A percentile compares a stretch with the other conserved stretches of the same genome.
Conservation (phyloP, 148 eudicot species). For the Drosera capensis region DNA sequence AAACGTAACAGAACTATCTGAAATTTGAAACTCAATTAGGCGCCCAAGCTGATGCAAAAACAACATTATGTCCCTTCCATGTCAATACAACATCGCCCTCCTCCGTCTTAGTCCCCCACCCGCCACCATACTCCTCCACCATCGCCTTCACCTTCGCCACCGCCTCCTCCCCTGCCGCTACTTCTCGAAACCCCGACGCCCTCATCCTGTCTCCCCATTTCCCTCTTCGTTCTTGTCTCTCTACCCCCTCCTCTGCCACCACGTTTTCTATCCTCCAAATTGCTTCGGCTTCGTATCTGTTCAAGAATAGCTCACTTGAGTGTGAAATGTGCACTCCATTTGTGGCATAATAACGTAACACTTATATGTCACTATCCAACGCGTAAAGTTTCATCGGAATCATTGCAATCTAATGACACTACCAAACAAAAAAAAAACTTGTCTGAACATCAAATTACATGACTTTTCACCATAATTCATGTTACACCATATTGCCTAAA, state of each 20-base stretch:
- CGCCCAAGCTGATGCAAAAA: constrained; percentile 76
- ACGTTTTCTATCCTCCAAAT: constrained; percentile 88
- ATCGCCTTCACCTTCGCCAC: constrained; percentile 50
- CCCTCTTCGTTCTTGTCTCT: constrained; percentile 54
- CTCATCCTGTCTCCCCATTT: constrained; percentile 62
- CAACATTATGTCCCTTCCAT: constrained; percentile 96
- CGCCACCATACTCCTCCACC: constrained; percentile 88
- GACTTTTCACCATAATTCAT: too few relatives aligned
- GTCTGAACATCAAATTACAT: too few relatives aligned
- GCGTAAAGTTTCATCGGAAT: too few relatives aligned
- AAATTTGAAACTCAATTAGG: too few relatives aligned
- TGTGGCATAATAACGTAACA: too few relatives aligned
- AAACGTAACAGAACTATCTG: too few relatives aligned
- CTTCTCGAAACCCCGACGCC: constrained; percentile 31
- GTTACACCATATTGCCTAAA: too few relatives aligned
- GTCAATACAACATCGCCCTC: constrained; percentile 75
- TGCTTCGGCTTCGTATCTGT: constrained; percentile 72
- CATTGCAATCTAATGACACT: too few relatives aligned
- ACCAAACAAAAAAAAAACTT: too few relatives aligned
- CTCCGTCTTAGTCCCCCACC: constrained; percentile 93
- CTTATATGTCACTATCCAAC: too few relatives aligned
- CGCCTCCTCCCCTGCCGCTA: constrained; percentile 38
- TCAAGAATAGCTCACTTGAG: too few relatives aligned
- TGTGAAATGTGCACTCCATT: too few relatives aligned
- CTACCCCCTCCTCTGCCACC: constrained; percentile 66